Percentiles rank a stretch among this genome's conserved stretches.
Evolutionary conservation across 2,329 filamentous ascomycete genomes (phyloP).

Genomic region (Boeremia exigua): DNA sequence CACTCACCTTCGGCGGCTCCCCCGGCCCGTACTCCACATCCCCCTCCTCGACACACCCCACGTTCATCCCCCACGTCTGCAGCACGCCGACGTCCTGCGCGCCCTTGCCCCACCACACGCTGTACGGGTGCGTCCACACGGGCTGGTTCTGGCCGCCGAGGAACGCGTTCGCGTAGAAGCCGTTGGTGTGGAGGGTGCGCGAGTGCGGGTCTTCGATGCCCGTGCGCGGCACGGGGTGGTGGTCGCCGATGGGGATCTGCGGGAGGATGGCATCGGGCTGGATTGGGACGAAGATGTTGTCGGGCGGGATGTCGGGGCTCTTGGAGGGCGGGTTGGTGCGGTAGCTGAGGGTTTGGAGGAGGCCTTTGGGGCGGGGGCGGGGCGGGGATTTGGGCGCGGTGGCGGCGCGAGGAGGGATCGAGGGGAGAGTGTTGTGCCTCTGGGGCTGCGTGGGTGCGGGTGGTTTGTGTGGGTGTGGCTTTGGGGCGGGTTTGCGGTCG

Average conservation of each 20-base stretch:
- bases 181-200: conserved; percentile 72
- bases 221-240: conserved; percentile 50
- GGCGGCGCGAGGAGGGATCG: not conserved
- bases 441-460: too few relatives aligned
- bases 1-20: conserved; percentile 37
- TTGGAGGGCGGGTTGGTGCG: not conserved
- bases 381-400: not conserved
- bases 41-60: conserved; percentile 73
- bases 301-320: conserved; percentile 21
- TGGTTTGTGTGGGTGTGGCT: too few relatives aligned
- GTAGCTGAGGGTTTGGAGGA: conserved; percentile 20
- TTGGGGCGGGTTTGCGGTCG: too few relatives aligned
- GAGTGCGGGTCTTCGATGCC: conserved; percentile 49
- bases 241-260: conserved; percentile 46
- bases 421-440: too few relatives aligned
- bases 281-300: conserved; percentile 52
- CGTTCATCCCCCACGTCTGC: conserved; percentile 71
- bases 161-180: conserved; percentile 75
- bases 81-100: conserved; percentile 61
- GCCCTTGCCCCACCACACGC: conserved; percentile 52
- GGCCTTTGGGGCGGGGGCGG: conserved; percentile 9
- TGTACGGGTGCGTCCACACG: conserved; percentile 72
- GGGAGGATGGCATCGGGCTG: conserved; percentile 49
- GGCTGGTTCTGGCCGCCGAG: conserved; percentile 73
- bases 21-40: conserved; percentile 70